A percentile compares a stretch with the other conserved stretches of the same genome.
These are phyloP conservation scores for Xerocomus tenax DNA, from an alignment of 1,284 basidiomycete species.

Conservation along the genomic window DNA sequence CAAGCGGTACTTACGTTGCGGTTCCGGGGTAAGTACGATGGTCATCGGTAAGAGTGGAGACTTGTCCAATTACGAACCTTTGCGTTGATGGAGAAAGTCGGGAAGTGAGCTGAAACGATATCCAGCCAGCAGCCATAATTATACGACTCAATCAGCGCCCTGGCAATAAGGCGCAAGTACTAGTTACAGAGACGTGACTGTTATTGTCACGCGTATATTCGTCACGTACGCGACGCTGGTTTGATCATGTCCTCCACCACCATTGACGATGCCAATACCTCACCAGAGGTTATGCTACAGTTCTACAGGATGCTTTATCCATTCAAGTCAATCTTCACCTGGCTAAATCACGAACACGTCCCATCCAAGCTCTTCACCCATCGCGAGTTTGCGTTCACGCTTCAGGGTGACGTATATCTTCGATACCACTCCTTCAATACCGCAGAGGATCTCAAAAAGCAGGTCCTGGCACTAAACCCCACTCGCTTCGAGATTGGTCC, in stretches of 20 bases:
- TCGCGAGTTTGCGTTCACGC: conserved; percentile 95
- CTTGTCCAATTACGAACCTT: too few relatives aligned
- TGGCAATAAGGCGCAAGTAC: too few relatives aligned
- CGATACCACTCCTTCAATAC: conserved; percentile 89
- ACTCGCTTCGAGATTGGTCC: conserved; percentile 96
- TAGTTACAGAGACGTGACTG: conserved; percentile 7
- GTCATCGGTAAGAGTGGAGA: conserved; percentile 35
- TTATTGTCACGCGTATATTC: conserved; percentile 13
- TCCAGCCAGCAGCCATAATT: too few relatives aligned
- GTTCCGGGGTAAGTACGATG: conserved; percentile 53
- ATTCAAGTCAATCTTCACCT: conserved; percentile 87
- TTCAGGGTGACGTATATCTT: conserved; percentile 86
- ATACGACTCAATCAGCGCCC: too few relatives aligned
- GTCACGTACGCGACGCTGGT: neutral
- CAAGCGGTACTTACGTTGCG: conserved; percentile 42
- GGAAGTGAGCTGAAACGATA: too few relatives aligned
- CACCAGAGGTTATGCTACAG: conserved; percentile 63
- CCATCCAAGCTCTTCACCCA: conserved; percentile 75
- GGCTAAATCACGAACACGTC: conserved; percentile 88
- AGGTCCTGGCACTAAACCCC: conserved; percentile 75
- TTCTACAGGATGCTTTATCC: conserved; percentile 93
- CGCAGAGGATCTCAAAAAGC: conserved; percentile 86
- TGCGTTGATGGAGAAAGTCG: too few relatives aligned
- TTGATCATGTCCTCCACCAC: neutral
- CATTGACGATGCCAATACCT: conserved; percentile 19